These are phyloP conservation scores for Hysterangium stoloniferum DNA, from an alignment of 768 basidiomycete species.

Conservation along the genomic window DNA sequence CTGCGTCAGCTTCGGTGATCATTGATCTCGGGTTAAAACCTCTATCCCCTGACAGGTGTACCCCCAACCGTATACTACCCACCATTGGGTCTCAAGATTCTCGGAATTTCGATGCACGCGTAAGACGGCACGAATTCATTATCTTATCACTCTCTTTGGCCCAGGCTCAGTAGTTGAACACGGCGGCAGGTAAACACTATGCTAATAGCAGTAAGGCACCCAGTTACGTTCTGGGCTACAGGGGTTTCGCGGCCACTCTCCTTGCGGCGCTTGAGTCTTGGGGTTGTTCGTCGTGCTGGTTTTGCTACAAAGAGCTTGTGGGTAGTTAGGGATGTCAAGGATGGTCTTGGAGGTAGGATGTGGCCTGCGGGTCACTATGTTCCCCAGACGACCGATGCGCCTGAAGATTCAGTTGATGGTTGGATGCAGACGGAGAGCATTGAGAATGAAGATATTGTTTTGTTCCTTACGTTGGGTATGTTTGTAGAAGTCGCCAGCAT, in stretches of 20 bases:
- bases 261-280: constrained; percentile 60
- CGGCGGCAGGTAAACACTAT: constrained; percentile 62
- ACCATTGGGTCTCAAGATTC: too few species aligned
- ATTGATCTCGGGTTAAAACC: too few species aligned
- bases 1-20: too few species aligned
- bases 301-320: constrained; percentile 71
- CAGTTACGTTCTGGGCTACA: constrained; percentile 62
- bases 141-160: too few species aligned
- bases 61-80: too few species aligned
- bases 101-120: too few species aligned
- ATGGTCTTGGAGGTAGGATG: constrained; percentile 50
- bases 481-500: neutral
- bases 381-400: constrained; percentile 66
- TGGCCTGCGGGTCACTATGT: constrained; percentile 88
- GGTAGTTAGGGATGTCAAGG: constrained; percentile 61
- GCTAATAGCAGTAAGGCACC: constrained; percentile 56
- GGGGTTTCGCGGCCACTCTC: constrained; percentile 59
- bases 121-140: too few species aligned
- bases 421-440: constrained; percentile 74
- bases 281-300: constrained; percentile 62
- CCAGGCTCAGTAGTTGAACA: too few species aligned
- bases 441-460: constrained; percentile 69
- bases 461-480: constrained; percentile 65
- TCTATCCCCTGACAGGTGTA: too few species aligned
- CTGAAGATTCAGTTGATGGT: constrained; percentile 60